Percentiles rank a stretch among this genome's conserved stretches.
These are phyloP conservation scores for Arthrobotrys entomopaga DNA, from an alignment of 2,329 filamentous ascomycete genomes.

Conservation along the genomic window DNA sequence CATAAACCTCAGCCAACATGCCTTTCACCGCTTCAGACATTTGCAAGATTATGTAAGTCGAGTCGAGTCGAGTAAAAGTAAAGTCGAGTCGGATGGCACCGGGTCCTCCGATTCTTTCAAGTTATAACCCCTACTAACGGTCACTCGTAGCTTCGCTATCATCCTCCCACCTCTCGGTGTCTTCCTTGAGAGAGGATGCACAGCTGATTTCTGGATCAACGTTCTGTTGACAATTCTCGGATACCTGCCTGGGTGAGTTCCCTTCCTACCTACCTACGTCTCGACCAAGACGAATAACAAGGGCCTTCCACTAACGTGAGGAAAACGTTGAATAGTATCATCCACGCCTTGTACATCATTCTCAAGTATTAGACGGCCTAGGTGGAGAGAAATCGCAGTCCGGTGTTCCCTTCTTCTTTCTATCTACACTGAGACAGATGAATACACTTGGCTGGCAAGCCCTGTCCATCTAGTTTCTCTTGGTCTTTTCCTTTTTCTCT, in stretches of 20 bases:
- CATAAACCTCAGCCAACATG: constrained; percentile 61
- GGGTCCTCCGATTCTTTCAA: background rate
- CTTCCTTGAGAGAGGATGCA: constrained; percentile 92
- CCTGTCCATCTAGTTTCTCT: constrained; percentile 8
- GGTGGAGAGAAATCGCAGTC: constrained; percentile 7
- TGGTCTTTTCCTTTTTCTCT: constrained; percentile 14
- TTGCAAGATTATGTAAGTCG: constrained; percentile 71
- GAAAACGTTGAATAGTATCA: constrained; percentile 71
- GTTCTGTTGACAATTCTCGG: constrained; percentile 83
- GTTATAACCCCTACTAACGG: background rate
- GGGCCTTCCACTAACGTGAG: constrained; percentile 11
- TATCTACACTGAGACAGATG: background rate
- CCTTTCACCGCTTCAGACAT: constrained; percentile 76
- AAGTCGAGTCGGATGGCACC: background rate
- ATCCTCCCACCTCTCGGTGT: constrained; percentile 90
- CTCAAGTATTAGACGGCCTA: constrained; percentile 55
- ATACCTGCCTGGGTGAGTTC: constrained; percentile 62
- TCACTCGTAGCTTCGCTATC: constrained; percentile 75
- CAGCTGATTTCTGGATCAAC: constrained; percentile 89
- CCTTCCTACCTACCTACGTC: background rate
- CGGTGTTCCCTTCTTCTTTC: background rate
- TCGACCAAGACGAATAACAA: background rate
- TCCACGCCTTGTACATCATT: constrained; percentile 81
- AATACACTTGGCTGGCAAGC: constrained; percentile 12
- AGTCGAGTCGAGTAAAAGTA: background rate